Evolutionary conservation across 495 filamentous ascomycete genomes (phyloP).

Genomic region (Chlorociboria aeruginascens): DNA sequence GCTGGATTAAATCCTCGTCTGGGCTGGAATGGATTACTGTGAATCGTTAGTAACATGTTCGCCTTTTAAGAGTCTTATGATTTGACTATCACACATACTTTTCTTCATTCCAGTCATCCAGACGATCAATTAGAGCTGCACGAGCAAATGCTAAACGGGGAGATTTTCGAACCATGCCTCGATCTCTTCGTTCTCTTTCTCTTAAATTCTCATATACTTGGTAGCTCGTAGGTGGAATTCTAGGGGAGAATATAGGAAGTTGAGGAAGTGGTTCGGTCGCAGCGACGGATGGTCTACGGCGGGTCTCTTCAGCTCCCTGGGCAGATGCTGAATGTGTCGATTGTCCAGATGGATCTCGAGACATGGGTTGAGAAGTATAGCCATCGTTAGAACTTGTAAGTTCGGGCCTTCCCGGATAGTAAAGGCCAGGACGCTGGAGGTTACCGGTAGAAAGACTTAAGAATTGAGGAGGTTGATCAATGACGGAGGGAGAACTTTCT

Average conservation of each 20-base stretch:
- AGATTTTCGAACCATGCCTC: constrained; percentile 1
- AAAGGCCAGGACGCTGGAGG: constrained; percentile 1
- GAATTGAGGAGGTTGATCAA: too few species aligned
- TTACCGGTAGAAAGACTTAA: too few species aligned
- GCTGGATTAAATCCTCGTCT: constrained; percentile 8
- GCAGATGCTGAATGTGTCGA: constrained; percentile 6
- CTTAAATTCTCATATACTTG: constrained; percentile 13
- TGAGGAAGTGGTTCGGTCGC: constrained; percentile 18
- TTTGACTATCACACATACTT: not conserved
- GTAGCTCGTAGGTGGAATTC: constrained; percentile 14
- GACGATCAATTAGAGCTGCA: constrained; percentile 2
- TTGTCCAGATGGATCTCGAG: constrained; percentile 30
- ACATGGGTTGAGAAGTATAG: constrained; percentile 47
- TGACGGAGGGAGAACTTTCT: constrained; percentile 18
- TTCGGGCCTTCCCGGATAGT: constrained; percentile 14
- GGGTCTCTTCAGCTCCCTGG: constrained; percentile 5
- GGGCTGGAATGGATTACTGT: not conserved
- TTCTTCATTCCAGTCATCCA: constrained; percentile 11
- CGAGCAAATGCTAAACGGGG: constrained; percentile 10
- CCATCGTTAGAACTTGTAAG: constrained; percentile 20
- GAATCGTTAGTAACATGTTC: not conserved
- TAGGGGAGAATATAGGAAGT: constrained; percentile 14
- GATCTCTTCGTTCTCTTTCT: not conserved
- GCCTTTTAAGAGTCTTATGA: too few species aligned
- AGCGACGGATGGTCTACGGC: constrained; percentile 12